These are phyloP conservation scores for Hypoxylon cercidicola DNA, from an alignment of 495 filamentous ascomycete species.

Conservation along the genomic window DNA sequence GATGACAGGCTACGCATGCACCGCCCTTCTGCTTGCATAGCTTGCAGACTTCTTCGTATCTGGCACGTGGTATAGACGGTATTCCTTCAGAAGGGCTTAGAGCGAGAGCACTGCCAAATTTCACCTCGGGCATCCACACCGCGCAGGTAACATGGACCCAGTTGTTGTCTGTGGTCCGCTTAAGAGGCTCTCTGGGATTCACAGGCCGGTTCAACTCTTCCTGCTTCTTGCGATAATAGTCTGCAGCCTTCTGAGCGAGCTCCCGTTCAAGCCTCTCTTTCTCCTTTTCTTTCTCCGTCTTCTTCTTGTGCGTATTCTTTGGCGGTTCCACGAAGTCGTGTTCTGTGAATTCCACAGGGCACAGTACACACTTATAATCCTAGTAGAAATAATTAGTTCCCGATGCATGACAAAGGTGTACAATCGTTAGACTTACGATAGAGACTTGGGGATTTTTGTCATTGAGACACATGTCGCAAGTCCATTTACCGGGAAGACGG, in stretches of 20 bases:
- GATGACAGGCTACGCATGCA: conserved; percentile 83
- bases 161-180: conserved; percentile 92
- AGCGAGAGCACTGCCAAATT: conserved; percentile 83
- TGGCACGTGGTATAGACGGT: conserved; percentile 73
- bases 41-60: conserved; percentile 82
- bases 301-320: conserved; percentile 89
- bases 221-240: conserved; percentile 84
- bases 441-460: conserved; percentile 88
- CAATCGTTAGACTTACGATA: conserved; percentile 66
- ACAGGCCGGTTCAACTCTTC: conserved; percentile 81
- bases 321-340: conserved; percentile 86
- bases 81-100: conserved; percentile 90
- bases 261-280: conserved; percentile 88
- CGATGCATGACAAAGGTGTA: neutral
- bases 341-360: conserved; percentile 78
- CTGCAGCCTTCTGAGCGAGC: conserved; percentile 74
- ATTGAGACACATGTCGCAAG: conserved; percentile 95
- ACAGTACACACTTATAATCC: conserved; percentile 92
- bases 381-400: conserved; percentile 50
- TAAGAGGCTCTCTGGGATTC: conserved; percentile 89
- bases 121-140: conserved; percentile 89
- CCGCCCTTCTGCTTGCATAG: conserved; percentile 78
- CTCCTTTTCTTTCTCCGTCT: conserved; percentile 89
- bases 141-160: conserved; percentile 98
- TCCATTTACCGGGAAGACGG: conserved; percentile 82